phyloP scores from a whole-genome alignment of 1,284 basidiomycete genomes.

The Rhodotorula mucilaginosa region DNA sequence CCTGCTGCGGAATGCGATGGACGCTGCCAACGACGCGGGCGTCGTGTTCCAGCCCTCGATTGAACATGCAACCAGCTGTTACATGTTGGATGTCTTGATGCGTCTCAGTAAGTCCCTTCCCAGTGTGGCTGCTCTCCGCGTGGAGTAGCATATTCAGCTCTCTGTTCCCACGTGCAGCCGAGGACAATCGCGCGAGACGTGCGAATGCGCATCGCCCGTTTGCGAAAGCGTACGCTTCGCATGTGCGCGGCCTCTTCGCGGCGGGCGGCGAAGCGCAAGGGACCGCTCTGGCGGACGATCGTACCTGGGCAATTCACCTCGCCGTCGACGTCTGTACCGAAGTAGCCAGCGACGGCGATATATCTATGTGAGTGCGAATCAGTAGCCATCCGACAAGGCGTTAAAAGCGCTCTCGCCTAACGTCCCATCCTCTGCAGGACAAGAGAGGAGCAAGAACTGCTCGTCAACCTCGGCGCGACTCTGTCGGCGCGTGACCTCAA shows the following conservation, averaged over 20 bases:
- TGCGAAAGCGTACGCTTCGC: neutral
- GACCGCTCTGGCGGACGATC: neutral
- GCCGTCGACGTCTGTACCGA: neutral
- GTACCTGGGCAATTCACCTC: neutral
- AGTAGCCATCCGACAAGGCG: too few species aligned
- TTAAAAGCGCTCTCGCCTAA: neutral
- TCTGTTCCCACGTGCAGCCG: neutral
- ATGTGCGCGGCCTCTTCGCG: neutral
- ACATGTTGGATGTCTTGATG: neutral
- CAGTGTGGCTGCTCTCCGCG: neutral
- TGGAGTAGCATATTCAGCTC: neutral
- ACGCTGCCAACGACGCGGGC: neutral
- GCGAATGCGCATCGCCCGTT: neutral
- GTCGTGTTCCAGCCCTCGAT: neutral
- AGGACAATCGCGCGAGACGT: neutral
- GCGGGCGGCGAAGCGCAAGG: neutral
- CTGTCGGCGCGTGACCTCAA: too few species aligned
- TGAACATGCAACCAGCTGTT: neutral
- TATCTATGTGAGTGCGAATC: neutral
- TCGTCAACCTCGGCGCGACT: too few species aligned
- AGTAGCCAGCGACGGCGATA: neutral
- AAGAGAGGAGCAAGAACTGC: too few species aligned
- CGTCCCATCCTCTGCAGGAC: neutral
- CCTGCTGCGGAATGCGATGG: neutral
- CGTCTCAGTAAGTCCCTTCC: neutral